These are phyloP conservation scores for Monosporozyma solicola DNA, from an alignment of 805 yeast genomes.

Conservation along the genomic window DNA sequence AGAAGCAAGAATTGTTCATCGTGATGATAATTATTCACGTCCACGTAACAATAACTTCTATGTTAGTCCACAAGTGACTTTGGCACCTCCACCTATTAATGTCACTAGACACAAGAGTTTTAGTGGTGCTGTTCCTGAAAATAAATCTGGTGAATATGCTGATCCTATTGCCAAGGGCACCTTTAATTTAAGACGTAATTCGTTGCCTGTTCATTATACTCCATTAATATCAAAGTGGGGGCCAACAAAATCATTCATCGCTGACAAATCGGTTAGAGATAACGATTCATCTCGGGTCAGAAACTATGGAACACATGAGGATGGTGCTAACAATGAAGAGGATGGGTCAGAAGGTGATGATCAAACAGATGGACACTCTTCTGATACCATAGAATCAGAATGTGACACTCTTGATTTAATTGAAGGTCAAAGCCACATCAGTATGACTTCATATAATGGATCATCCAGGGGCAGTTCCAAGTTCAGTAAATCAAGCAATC, in stretches of 20 bases:
- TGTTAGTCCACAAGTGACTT: conserved; percentile 35
- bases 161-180: conserved; percentile 2
- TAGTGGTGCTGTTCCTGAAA: not conserved
- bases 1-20: conserved; percentile 12
- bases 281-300: not conserved
- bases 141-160: not conserved
- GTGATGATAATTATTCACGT: not conserved
- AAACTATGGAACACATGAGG: not conserved
- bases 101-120: conserved; percentile 38
- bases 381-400: not conserved
- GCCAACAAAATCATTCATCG: not conserved
- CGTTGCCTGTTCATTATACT: conserved; percentile 9
- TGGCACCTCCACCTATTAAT: conserved; percentile 81
- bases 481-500: conserved; percentile 6
- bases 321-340: not conserved
- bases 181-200: conserved; percentile 13
- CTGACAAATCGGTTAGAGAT: not conserved
- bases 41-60: conserved; percentile 2
- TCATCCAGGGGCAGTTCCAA: conserved; percentile 23
- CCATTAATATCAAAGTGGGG: not conserved
- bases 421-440: conserved; percentile 6
- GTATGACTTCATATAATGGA: conserved; percentile 18
- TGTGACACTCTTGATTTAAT: conserved; percentile 2
- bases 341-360: not conserved
- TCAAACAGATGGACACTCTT: not conserved